Evolutionary conservation across 768 basidiomycete species (phyloP), one percentile per base, ranked within the genome.

Genomic region (Ephemerocybe angulata): DNA sequence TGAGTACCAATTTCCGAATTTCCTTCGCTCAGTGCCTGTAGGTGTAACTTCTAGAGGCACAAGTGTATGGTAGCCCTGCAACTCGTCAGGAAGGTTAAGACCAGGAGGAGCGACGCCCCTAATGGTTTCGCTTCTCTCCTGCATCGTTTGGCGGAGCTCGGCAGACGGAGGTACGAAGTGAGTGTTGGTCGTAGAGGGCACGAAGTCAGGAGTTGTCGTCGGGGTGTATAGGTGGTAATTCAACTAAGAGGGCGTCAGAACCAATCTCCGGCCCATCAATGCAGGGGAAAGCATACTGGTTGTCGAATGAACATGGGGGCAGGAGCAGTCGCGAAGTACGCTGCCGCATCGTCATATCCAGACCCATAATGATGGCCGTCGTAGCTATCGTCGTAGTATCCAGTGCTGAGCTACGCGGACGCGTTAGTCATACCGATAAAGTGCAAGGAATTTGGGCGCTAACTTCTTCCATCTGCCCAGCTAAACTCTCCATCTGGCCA

Each of bases 141-240:
- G 79, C 29, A 83, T 64, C 1, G 65, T 60, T 47, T 79, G 73
- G 0, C 79, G 76, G 22, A 81, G 70, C 5, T 75, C 70, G 8
- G 63, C 54, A 2, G 79, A 77, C 1, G 77, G 62, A 1, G 74
- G 77, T 1, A 97, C 79, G 72, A 96, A 98, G 65, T 95, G 93
- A 28, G 71, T 74, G 63, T 76, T 62, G 59, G 63, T 59, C 33
- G 67, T 47, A 7, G 79, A 75, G 17, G 79, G 66, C 61, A 79
- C 63, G 65, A 87, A 75, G 53, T 76, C 63, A 58, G 81, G 71
- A 41, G 88, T 75, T 63, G 88, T 75, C 62, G 81, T 80, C 2
- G 82, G 81, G 3, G 90, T 87, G 73, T 99, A 99, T 28, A 98
- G 79, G 60, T 98, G 93, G 65, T 99, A 93, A 65, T 97, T 85